Base-by-base conservation (phyloP, 225 moss, liverwort and hornwort species). In the Bryoerythrophyllum caledonicum region DNA sequence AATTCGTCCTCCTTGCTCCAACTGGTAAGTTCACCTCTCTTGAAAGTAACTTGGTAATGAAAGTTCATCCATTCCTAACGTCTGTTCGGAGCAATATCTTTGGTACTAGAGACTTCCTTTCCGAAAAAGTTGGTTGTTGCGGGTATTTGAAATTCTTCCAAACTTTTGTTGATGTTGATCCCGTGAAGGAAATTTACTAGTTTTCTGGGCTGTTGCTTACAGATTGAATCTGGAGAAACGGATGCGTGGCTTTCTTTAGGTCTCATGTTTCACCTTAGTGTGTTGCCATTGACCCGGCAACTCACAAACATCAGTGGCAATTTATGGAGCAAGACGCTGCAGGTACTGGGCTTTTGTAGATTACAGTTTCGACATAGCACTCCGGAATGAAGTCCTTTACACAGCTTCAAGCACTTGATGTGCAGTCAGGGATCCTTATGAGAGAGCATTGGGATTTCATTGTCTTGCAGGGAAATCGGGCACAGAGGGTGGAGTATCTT, bases 221-320 rank as follows among this genome's bases (percentile, higher is more conserved):
- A 99, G 99, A 83, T 95, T 80, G 89, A 95, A 74, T 99, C 91
- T 52, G 99, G 99, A 80, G 99, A 99, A 82, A 93, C 95, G 26
- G 99, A 99, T 80, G 93, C 95, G 56, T 99, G 93, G 95, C 83
- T 99, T 54, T 88, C 99, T 43, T 79, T 99, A 53, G 90, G 95
- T 43, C 82, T 99, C 55, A 91, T 93, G 99, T 99, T 99, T 82
- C 95, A 99, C 76, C 90, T 99, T 5, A 99, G 93, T 81, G 90
- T 95, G 41, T 81, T 99, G 79, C 99, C 99, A 38, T 77, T 99
- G 88, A 91, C 99, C 60, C 90, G 99, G 57, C 99, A 95, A 71
- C 93, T 99, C 30, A 93, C 99, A 46, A 99, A 99, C 62, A 93
- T 99, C 70, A 99, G 99, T 82, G 99, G 99, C 38, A 99, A 99